These are phyloP conservation scores for Metschnikowia kunwiensis DNA, from an alignment of 805 yeast species.

Conservation along the genomic window DNA sequence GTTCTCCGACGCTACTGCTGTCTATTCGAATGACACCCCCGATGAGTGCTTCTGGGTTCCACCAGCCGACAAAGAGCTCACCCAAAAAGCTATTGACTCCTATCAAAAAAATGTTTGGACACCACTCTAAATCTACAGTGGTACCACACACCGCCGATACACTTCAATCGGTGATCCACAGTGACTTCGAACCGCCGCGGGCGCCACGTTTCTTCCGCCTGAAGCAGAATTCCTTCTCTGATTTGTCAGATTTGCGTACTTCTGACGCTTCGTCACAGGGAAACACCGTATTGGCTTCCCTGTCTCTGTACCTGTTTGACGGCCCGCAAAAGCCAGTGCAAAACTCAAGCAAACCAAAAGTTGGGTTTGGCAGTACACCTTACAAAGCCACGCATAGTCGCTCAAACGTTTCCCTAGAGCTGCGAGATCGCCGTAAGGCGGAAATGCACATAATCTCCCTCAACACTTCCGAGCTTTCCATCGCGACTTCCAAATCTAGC, in stretches of 20 bases:
- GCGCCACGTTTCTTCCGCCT: slow-evolving; percentile 4
- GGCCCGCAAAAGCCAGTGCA: not conserved
- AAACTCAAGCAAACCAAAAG: not conserved
- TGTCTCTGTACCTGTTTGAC: slow-evolving; percentile 1
- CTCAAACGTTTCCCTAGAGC: too few species aligned
- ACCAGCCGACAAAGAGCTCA: slow-evolving; percentile 19
- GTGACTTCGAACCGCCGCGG: slow-evolving; percentile 16
- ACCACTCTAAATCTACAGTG: slow-evolving; percentile 16
- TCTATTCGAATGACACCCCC: slow-evolving; percentile 11
- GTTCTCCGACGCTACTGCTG: not conserved
- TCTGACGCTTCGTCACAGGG: not conserved
- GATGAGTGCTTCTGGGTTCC: slow-evolving; percentile 6
- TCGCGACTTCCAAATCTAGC: slow-evolving; percentile 3
- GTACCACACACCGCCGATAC: slow-evolving; percentile 11
- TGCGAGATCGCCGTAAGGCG: too few species aligned
- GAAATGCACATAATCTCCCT: not conserved
- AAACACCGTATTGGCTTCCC: not conserved
- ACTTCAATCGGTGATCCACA: slow-evolving; percentile 10
- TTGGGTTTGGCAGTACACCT: too few species aligned
- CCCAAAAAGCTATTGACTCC: slow-evolving; percentile 40
- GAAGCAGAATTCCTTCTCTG: not conserved
- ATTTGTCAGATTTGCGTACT: slow-evolving; percentile 7
- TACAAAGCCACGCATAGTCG: too few species aligned
- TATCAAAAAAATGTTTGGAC: slow-evolving; percentile 30
- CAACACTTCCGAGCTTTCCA: slow-evolving; percentile 2